Evolutionary conservation across 2,329 filamentous ascomycete genomes (phyloP).

Genomic region (Diatrype stigma): DNA sequence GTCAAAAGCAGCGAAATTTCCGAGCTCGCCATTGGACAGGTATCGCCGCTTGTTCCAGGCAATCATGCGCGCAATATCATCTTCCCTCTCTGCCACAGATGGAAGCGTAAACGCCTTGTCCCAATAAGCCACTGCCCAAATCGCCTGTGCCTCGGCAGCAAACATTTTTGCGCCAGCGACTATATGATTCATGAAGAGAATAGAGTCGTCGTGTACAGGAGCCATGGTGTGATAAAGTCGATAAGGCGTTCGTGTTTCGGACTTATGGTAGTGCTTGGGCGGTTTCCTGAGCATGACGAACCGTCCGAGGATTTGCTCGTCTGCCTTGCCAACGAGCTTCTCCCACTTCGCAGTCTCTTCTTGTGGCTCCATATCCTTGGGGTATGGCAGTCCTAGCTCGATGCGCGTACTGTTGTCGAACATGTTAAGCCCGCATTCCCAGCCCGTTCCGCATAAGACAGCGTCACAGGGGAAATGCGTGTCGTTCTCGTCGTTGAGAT

Average conservation of each 20-base stretch:
- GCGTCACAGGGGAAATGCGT: slow-evolving; percentile 19
- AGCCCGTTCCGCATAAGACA: slow-evolving; percentile 23
- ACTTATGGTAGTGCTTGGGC: slow-evolving; percentile 18
- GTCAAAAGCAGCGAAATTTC: slow-evolving; percentile 23
- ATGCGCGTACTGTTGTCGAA: slow-evolving; percentile 15
- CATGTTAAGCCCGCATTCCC: slow-evolving; percentile 17
- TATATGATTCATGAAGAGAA: slow-evolving; percentile 22
- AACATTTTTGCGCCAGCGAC: slow-evolving; percentile 19
- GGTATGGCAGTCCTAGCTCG: slow-evolving; percentile 20
- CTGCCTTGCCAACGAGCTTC: slow-evolving; percentile 17
- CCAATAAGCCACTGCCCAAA: slow-evolving; percentile 23
- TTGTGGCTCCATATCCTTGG: slow-evolving; percentile 9
- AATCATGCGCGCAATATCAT: slow-evolving; percentile 17
- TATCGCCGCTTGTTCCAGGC: slow-evolving; percentile 24
- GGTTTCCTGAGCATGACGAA: slow-evolving; percentile 22
- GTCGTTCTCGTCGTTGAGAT: slow-evolving; percentile 12
- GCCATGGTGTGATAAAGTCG: slow-evolving; percentile 21
- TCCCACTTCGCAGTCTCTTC: slow-evolving; percentile 17
- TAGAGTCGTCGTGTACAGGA: slow-evolving; percentile 20
- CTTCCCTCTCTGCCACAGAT: slow-evolving; percentile 13
- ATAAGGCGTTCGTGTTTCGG: slow-evolving; percentile 17
- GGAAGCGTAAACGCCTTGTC: slow-evolving; percentile 18
- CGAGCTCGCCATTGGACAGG: slow-evolving; percentile 20
- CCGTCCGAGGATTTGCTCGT: slow-evolving; percentile 14
- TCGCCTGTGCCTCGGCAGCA: slow-evolving; percentile 21